phyloP scores from a whole-genome alignment of 129 eudicot genomes.

The Sambucus nigra region DNA sequence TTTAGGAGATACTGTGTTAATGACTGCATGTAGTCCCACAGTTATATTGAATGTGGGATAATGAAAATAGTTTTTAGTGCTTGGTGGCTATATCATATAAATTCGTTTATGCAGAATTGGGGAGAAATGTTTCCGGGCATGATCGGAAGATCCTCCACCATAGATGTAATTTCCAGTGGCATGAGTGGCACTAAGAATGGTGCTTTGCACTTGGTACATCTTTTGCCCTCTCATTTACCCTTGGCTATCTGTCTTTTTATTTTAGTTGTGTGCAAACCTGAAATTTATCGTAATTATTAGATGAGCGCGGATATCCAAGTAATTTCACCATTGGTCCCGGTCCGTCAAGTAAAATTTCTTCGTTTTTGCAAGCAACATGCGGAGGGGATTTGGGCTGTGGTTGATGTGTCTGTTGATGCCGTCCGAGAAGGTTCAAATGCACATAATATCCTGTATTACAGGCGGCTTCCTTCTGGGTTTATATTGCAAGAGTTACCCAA shows the following conservation, averaged over 20 bases:
- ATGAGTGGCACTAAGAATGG: constrained; percentile 49
- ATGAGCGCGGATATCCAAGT: constrained; percentile 76
- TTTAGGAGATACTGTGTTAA: too few relatives aligned
- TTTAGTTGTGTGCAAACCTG: too few relatives aligned
- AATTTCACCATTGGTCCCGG: constrained; percentile 61
- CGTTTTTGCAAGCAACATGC: constrained; percentile 73
- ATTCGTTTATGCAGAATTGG: constrained; percentile 39
- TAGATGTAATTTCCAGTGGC: constrained; percentile 46
- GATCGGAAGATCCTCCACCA: constrained; percentile 38
- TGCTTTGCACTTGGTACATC: constrained; percentile 51
- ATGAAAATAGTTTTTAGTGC: neutral
- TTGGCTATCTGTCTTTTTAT: neutral
- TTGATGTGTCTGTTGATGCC: constrained; percentile 66
- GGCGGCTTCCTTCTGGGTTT: constrained; percentile 88
- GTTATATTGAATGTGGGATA: neutral
- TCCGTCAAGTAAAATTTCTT: constrained; percentile 55
- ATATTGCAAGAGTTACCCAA: constrained; percentile 67
- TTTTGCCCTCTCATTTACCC: neutral
- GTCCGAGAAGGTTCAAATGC: constrained; percentile 32
- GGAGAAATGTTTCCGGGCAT: constrained; percentile 48
- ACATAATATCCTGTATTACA: constrained; percentile 15
- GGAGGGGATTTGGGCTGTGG: constrained; percentile 75
- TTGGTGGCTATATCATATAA: neutral
- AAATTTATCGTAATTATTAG: constrained; percentile 13
- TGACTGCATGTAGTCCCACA: too few relatives aligned